Conservation (phyloP, 352 stramenopile species). For the Pythium myriotylum region DNA sequence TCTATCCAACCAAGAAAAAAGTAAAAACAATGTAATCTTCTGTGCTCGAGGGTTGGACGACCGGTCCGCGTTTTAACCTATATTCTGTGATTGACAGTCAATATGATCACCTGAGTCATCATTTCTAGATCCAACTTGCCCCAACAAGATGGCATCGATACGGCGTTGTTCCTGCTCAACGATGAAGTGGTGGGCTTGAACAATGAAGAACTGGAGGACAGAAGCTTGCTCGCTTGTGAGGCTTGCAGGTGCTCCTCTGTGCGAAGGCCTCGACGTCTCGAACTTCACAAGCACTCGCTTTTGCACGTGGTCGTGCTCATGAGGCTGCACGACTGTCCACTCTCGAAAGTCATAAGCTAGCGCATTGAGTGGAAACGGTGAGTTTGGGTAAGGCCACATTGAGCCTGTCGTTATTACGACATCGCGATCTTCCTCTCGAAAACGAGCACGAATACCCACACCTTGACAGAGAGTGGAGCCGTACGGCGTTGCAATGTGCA, state of each 20-base stretch:
- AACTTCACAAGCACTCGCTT: conserved; percentile 5
- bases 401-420: conserved; percentile 6
- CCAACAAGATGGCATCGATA: conserved; percentile 11
- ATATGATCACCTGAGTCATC: too few species aligned
- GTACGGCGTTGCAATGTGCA: conserved; percentile 7
- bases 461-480: background rate
- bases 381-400: conserved; percentile 8
- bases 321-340: conserved; percentile 1
- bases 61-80: too few species aligned
- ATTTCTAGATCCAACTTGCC: background rate
- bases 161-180: conserved; percentile 17
- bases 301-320: background rate
- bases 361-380: conserved; percentile 7
- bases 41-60: too few species aligned
- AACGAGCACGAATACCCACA: conserved; percentile 2
- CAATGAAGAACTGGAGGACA: conserved; percentile 11
- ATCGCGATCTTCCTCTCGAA: conserved; percentile 2
- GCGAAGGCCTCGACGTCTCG: background rate
- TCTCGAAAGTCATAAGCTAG: conserved; percentile 11
- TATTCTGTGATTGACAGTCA: too few species aligned
- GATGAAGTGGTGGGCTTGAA: conserved; percentile 1
- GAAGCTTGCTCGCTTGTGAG: background rate
- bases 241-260: background rate
- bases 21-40: too few species aligned
- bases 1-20: background rate